These are phyloP conservation scores for Ceratobasidium sp. DNA, from an alignment of 1,284 basidiomycete species.

Conservation along the genomic window DNA sequence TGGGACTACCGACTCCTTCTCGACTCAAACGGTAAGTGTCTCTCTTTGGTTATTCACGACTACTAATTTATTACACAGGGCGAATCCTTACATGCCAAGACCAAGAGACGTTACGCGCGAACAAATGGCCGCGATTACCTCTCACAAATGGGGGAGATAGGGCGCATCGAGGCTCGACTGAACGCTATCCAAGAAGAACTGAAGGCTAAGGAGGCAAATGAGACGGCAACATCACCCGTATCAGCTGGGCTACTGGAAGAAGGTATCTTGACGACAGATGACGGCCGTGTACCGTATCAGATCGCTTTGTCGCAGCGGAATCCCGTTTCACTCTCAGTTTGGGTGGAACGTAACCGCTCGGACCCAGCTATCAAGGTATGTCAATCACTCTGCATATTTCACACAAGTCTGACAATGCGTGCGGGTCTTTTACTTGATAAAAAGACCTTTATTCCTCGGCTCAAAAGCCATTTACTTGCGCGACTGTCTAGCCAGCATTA, in stretches of 20 bases:
- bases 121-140: conserved; percentile 16
- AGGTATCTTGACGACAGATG: not conserved
- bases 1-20: conserved; percentile 56
- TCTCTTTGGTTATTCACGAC: not conserved
- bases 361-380: conserved; percentile 17
- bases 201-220: not conserved
- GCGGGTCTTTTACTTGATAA: not conserved
- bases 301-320: conserved; percentile 19
- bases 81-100: conserved; percentile 11
- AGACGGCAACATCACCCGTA: too few relatives aligned
- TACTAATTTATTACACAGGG: conserved; percentile 33
- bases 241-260: not conserved
- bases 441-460: conserved; percentile 17
- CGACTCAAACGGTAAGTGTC: conserved; percentile 53
- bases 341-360: not conserved
- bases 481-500: not conserved
- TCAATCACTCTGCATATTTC: not conserved
- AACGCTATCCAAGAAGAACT: conserved; percentile 3
- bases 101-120: not conserved
- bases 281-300: not conserved
- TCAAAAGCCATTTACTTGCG: conserved; percentile 2
- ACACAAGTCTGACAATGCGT: not conserved
- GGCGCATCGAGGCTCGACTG: conserved; percentile 7
- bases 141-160: conserved; percentile 6
- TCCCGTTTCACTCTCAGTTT: not conserved